A percentile compares a stretch with the other conserved stretches of the same genome.
These are phyloP conservation scores for Sporobolomyces pararoseus DNA, from an alignment of 768 basidiomycete genomes.

Conservation along the genomic window DNA sequence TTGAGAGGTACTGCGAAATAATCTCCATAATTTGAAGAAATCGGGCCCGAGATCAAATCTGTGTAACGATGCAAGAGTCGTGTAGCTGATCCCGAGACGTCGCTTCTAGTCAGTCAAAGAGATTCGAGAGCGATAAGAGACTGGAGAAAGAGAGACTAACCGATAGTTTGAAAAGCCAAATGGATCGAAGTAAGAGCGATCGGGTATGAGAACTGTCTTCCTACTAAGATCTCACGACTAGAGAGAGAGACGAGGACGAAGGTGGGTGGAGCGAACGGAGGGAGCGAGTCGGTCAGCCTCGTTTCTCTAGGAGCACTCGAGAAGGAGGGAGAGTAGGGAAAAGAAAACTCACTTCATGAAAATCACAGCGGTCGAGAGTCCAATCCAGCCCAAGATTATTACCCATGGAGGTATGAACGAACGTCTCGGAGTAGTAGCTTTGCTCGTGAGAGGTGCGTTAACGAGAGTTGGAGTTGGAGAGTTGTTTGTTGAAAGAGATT, in stretches of 20 bases:
- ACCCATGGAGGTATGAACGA: neutral
- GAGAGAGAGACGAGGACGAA: neutral
- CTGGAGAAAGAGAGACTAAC: neutral
- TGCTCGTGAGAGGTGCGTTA: neutral
- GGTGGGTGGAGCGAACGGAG: too few species aligned
- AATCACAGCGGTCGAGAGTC: conserved; percentile 14
- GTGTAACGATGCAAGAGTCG: conserved; percentile 78
- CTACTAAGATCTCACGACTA: conserved; percentile 44
- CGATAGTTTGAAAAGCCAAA: conserved; percentile 52
- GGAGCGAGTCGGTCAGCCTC: too few species aligned
- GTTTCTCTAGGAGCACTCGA: neutral
- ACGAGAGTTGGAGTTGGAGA: conserved; percentile 7
- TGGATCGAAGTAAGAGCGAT: conserved; percentile 58
- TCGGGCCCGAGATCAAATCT: conserved; percentile 65
- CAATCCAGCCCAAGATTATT: conserved; percentile 28
- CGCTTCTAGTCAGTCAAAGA: too few species aligned
- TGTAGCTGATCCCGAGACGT: conserved; percentile 54
- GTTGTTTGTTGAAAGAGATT: neutral
- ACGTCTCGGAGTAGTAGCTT: neutral
- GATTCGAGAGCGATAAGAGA: neutral
- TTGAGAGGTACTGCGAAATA: conserved; percentile 25
- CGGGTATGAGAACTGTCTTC: conserved; percentile 76
- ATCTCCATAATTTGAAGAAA: conserved; percentile 41
- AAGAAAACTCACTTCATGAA: conserved; percentile 9
- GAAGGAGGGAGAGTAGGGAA: neutral